Base-by-base conservation (phyloP, 805 yeast genomes). In the Starmerella powellii region DNA sequence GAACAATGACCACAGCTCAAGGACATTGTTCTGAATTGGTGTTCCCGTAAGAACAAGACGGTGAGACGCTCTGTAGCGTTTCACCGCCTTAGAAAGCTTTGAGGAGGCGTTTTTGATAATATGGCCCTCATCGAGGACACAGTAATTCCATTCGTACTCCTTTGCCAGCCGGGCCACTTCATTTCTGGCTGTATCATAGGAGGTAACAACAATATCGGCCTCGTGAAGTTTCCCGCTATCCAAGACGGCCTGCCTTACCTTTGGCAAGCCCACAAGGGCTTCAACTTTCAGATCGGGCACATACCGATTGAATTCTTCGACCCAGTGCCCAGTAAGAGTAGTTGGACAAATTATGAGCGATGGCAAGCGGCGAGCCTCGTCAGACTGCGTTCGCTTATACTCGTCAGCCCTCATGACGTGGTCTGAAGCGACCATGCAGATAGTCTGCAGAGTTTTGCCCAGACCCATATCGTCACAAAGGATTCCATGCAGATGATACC, bases 401-500 rank as follows among this genome's bases (percentile, higher is more conserved):
- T 78, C 80, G 51, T 80, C 80, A 10, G 75, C 78, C 50, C 98
- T 74, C 50, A 84, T 54, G 54, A 86, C 83, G 56, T 91, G 98
- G 56, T 91, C 98, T 58, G 96, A 84, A 0, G 98, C 83, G 41
- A 91, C 86, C 51, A 93, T 88, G 63, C 98, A 91, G 56, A 91
- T 87, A 0, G 98, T 87, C 62, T 91, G 99, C 46, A 91, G 68
- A 0, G 99, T 91, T 60, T 91, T 91, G 40, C 99, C 99, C 24
- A 91, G 70, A 6, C 99, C 99, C 99, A 91, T 91, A 75, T 91
- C 99, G 60, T 91, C 99, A 74, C 98, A 91, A 37, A 91, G 67
- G 56, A 91, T 88, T 41, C 99, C 99, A 64, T 91, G 99, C 40
- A 91, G 66, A 60, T 88, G 95, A 58, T 91, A 91, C 56, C 83